Percentiles rank a stretch among this genome's conserved stretches.
phyloP scores from a whole-genome alignment of 352 stramenopile genomes.

The Phytophthora sojae region DNA sequence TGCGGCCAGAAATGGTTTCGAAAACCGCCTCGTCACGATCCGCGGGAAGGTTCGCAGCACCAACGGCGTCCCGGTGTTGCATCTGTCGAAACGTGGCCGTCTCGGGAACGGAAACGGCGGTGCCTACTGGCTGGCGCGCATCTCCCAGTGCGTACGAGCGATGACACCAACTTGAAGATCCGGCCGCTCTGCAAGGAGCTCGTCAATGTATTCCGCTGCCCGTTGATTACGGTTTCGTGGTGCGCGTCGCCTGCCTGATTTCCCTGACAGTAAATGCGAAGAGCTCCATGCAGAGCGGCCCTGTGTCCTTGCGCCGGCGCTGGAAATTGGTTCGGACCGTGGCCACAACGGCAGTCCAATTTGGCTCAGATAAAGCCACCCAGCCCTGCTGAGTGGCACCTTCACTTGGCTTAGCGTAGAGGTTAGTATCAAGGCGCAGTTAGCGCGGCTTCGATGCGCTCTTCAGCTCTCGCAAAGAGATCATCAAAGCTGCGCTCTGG shows the following conservation, averaged over 20 bases:
- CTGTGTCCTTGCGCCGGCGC: not conserved
- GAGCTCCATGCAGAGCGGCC: constrained; percentile 2
- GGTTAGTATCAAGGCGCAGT: not conserved
- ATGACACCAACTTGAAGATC: not conserved
- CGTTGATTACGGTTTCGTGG: not conserved
- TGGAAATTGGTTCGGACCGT: not conserved
- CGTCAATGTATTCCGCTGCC: not conserved
- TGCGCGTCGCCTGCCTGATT: not conserved
- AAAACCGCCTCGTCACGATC: not conserved
- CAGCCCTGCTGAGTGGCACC: not conserved
- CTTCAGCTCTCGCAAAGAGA: constrained; percentile 4
- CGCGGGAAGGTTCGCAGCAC: not conserved
- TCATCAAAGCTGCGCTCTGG: not conserved
- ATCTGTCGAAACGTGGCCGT: not conserved
- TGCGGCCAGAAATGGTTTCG: not conserved
- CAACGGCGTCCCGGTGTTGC: not conserved
- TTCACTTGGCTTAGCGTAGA: constrained; percentile 12
- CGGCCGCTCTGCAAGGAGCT: not conserved
- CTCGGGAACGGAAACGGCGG: not conserved
- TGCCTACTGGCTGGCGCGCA: not conserved
- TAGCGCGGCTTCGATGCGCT: not conserved
- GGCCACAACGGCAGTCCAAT: not conserved
- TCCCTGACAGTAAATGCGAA: constrained; percentile 3
- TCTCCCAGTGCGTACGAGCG: not conserved
- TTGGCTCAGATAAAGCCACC: constrained; percentile 1